A percentile compares a stretch with the other conserved stretches of the same genome.
phyloP scores from a whole-genome alignment of 1,284 basidiomycete genomes.

The Microstroma glucosiphilum region DNA sequence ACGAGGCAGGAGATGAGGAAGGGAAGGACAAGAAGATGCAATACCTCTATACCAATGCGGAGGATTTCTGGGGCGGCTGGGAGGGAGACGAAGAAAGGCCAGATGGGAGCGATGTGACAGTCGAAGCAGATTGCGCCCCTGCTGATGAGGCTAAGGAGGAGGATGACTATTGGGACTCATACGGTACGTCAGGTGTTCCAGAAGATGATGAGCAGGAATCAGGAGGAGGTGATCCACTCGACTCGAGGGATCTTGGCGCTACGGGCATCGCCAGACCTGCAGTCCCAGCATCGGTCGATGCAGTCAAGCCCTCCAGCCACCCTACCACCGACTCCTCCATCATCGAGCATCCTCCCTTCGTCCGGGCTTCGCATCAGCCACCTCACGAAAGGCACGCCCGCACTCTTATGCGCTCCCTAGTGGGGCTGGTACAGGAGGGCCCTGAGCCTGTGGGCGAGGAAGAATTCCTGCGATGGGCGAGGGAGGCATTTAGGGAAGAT shows the following conservation, averaged over 20 bases:
- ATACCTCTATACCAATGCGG: not conserved
- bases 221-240: no score
- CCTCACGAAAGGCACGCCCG: not conserved
- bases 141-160: not conserved
- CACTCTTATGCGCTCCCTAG: not conserved
- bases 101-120: not conserved
- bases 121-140: not conserved
- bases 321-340: no score
- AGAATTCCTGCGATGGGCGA: constrained; percentile 14
- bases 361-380: no score
- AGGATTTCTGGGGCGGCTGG: constrained; percentile 7
- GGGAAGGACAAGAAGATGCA: not conserved
- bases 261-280: no score
- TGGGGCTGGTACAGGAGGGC: not conserved
- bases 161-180: constrained; percentile 2
- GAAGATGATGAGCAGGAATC: not conserved
- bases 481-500: constrained; percentile 12
- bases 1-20: not conserved
- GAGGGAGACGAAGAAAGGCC: not conserved
- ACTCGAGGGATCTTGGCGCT: no score
- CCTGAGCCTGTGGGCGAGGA: constrained; percentile 2
- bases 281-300: no score
- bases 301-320: no score
- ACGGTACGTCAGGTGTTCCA: not conserved
- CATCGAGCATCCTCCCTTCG: no score